These are phyloP conservation scores for Podospora fimiseda DNA, from an alignment of 495 filamentous ascomycete genomes.

Conservation along the genomic window DNA sequence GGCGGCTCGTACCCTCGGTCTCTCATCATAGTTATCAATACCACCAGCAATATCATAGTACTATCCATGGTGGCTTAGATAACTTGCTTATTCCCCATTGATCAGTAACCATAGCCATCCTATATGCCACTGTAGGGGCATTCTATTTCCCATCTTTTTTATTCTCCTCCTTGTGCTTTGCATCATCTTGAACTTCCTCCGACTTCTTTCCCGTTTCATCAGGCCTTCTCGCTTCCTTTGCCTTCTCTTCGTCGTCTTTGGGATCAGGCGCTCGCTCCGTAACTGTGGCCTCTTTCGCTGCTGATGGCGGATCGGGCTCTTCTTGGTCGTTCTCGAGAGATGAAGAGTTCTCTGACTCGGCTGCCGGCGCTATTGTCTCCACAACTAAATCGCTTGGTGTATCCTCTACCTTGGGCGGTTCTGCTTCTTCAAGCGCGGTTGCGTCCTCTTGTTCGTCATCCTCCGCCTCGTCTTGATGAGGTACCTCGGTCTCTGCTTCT, in stretches of 20 bases:
- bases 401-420: background rate
- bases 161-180: background rate
- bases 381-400: background rate
- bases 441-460: conserved; percentile 9
- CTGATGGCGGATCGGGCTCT: conserved; percentile 7
- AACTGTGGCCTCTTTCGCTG: conserved; percentile 7
- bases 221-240: conserved; percentile 2
- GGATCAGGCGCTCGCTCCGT: background rate
- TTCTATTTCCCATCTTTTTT: background rate
- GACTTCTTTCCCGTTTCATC: background rate
- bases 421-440: conserved; percentile 1
- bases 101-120: too few relatives aligned
- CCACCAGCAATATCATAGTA: too few relatives aligned
- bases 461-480: background rate
- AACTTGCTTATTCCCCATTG: too few relatives aligned
- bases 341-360: background rate
- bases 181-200: background rate
- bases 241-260: background rate
- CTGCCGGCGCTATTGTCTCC: background rate
- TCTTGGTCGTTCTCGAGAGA: background rate
- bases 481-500: background rate
- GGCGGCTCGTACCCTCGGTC: too few relatives aligned
- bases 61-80: too few relatives aligned
- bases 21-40: too few relatives aligned
- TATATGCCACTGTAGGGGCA: too few relatives aligned